phyloP scores from a whole-genome alignment of 257 asterid species.

The Buddleja alternifolia region DNA sequence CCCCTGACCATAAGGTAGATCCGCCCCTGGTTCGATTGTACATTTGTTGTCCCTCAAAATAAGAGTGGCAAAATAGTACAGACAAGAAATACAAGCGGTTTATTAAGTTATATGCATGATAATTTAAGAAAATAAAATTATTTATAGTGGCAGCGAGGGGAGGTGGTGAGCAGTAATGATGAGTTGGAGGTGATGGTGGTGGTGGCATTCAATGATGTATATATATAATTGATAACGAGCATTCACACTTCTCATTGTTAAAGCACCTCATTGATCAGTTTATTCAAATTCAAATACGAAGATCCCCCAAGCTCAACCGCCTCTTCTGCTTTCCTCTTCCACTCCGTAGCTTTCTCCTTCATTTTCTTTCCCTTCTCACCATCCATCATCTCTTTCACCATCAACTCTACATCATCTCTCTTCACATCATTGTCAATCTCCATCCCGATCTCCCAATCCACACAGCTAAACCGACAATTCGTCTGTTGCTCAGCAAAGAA shows the following conservation, averaged over 20 bases:
- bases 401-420: slow-evolving; percentile 42
- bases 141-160: too few species aligned
- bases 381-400: slow-evolving; percentile 44
- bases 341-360: slow-evolving; percentile 36
- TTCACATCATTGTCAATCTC: slow-evolving; percentile 42
- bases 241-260: neutral
- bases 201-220: too few species aligned
- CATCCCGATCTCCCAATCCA: slow-evolving; percentile 47
- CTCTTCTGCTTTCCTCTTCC: slow-evolving; percentile 43
- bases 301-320: slow-evolving; percentile 37
- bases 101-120: too few species aligned
- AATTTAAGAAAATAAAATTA: too few species aligned
- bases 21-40: too few species aligned
- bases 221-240: too few species aligned
- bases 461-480: slow-evolving; percentile 42
- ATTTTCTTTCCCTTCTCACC: slow-evolving; percentile 43
- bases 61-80: too few species aligned
- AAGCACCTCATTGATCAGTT: slow-evolving; percentile 26
- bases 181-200: too few species aligned
- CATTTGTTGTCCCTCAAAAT: too few species aligned
- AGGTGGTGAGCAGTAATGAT: too few species aligned
- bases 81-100: too few species aligned
- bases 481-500: slow-evolving; percentile 46
- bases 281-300: slow-evolving; percentile 32
- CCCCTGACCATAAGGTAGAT: too few species aligned